Percentiles rank a stretch among this genome's conserved stretches.
Conservation (phyloP, 2,329 filamentous ascomycete genomes). For the Alternaria hordeiaustralica region DNA sequence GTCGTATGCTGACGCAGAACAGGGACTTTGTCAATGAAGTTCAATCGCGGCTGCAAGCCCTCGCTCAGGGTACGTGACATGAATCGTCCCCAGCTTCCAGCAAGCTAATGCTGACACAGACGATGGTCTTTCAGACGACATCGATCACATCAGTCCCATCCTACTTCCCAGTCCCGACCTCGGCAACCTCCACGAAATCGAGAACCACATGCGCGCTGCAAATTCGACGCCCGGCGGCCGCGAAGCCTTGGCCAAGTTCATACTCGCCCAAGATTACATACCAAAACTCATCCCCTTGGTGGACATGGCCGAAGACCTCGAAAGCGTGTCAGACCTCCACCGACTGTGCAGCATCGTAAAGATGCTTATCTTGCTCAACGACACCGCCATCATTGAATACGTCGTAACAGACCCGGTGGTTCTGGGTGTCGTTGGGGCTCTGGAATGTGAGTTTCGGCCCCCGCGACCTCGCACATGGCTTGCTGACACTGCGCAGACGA, state of each 20-base stretch:
- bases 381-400: slow-evolving; percentile 91
- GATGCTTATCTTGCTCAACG: slow-evolving; percentile 90
- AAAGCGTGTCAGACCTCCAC: slow-evolving; percentile 85
- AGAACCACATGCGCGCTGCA: slow-evolving; percentile 80
- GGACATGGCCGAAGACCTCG: slow-evolving; percentile 86
- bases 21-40: slow-evolving; percentile 92
- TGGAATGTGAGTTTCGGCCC: slow-evolving; percentile 70
- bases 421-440: slow-evolving; percentile 88
- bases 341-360: slow-evolving; percentile 98
- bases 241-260: slow-evolving; percentile 85
- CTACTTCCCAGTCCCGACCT: slow-evolving; percentile 80
- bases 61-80: slow-evolving; percentile 64
- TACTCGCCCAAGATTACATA: slow-evolving; percentile 87
- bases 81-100: not conserved
- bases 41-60: slow-evolving; percentile 73
- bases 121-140: slow-evolving; percentile 87
- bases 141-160: slow-evolving; percentile 74
- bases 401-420: slow-evolving; percentile 90
- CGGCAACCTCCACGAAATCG: slow-evolving; percentile 83
- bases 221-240: slow-evolving; percentile 77
- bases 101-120: slow-evolving; percentile 58
- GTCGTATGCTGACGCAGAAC: slow-evolving; percentile 23
- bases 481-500: slow-evolving; percentile 67
- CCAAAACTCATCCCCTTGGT: slow-evolving; percentile 85
- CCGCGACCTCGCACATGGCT: not conserved